These are phyloP conservation scores for Picochlorum sp. DNA, from an alignment of 139 green algal species.

Conservation along the genomic window DNA sequence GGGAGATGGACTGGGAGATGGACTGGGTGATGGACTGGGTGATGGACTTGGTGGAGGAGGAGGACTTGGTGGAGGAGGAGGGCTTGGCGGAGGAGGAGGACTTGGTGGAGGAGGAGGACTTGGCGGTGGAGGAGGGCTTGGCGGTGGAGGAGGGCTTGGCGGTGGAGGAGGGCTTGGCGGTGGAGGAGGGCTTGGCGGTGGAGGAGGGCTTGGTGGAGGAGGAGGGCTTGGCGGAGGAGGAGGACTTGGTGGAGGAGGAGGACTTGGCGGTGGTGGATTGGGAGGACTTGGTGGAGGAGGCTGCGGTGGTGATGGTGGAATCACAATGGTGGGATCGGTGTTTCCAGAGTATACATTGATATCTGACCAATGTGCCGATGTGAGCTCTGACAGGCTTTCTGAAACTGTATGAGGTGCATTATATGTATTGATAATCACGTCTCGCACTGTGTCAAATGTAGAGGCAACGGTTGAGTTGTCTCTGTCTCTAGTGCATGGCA, in stretches of 20 bases:
- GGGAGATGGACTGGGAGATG: not conserved
- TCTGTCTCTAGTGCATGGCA: constrained; percentile 7
- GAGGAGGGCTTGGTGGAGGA: not conserved
- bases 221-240: not conserved
- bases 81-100: too few relatives aligned
- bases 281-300: not conserved
- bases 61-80: too few relatives aligned
- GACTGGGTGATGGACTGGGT: not conserved
- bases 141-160: too few relatives aligned
- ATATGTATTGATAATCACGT: constrained; percentile 7
- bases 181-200: too few relatives aligned
- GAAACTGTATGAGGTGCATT: not conserved
- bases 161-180: too few relatives aligned
- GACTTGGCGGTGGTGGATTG: not conserved
- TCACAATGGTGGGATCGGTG: not conserved
- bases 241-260: not conserved
- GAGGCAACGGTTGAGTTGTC: not conserved
- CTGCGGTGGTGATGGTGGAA: constrained; percentile 1
- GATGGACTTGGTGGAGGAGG: too few relatives aligned
- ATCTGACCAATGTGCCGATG: not conserved
- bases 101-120: too few relatives aligned
- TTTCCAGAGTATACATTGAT: not conserved
- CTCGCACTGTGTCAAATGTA: constrained; percentile 5
- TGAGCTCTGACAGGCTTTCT: not conserved
- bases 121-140: too few relatives aligned